A percentile compares a stretch with the other conserved stretches of the same genome.
phyloP scores from a whole-genome alignment of 805 yeast species.

The Lipomyces yamadae region DNA sequence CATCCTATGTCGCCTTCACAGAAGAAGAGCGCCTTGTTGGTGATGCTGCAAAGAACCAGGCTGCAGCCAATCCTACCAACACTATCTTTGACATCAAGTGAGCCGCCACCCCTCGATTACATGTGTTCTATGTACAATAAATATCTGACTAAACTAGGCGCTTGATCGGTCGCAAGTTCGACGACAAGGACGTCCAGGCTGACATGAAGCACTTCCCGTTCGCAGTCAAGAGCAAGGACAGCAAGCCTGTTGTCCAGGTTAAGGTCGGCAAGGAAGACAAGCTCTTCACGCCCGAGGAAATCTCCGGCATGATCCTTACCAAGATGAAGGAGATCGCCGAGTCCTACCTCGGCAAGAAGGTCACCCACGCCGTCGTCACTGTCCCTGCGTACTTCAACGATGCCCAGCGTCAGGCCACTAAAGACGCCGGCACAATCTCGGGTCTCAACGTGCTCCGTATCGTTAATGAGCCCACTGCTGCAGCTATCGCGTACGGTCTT shows the following conservation, averaged over 20 bases:
- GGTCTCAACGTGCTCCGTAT: slow-evolving; percentile 94
- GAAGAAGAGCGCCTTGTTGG: slow-evolving; percentile 94
- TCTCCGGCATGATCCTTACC: slow-evolving; percentile 87
- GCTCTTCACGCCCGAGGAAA: slow-evolving; percentile 92
- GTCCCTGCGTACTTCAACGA: slow-evolving; percentile 98
- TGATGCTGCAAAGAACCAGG: slow-evolving; percentile 98
- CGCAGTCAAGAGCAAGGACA: slow-evolving; percentile 72
- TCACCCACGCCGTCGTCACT: slow-evolving; percentile 91
- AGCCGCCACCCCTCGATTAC: not conserved
- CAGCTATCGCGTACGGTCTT: slow-evolving; percentile 98
- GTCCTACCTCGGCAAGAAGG: slow-evolving; percentile 80
- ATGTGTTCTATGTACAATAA: not conserved
- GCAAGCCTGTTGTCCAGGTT: slow-evolving; percentile 86
- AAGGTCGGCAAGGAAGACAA: slow-evolving; percentile 85
- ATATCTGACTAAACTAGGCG: slow-evolving; percentile 63
- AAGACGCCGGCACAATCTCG: slow-evolving; percentile 96
- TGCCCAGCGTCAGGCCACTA: slow-evolving; percentile 97
- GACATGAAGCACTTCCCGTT: slow-evolving; percentile 91
- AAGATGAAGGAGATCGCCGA: slow-evolving; percentile 97
- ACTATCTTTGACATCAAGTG: slow-evolving; percentile 84
- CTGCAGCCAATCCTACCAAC: slow-evolving; percentile 92
- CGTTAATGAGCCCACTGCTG: slow-evolving; percentile 97
- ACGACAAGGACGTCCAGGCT: slow-evolving; percentile 74
- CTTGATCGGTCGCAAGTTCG: slow-evolving; percentile 82
- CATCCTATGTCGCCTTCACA: slow-evolving; percentile 95